Evolutionary conservation across 2,329 filamentous ascomycete genomes (phyloP).

Genomic region (Clonostachys solani): DNA sequence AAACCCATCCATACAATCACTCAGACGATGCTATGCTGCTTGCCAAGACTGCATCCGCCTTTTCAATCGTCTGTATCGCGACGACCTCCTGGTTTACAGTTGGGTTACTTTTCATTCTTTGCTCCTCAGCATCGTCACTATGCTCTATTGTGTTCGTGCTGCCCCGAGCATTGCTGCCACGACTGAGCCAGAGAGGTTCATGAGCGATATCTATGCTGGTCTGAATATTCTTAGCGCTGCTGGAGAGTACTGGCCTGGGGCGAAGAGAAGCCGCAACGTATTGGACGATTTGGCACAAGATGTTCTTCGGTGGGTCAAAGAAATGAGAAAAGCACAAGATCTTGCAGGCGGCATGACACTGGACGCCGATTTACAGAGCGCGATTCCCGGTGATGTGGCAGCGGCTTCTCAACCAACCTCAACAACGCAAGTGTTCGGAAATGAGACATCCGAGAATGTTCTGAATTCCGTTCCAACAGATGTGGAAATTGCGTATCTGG

Average conservation of each 20-base stretch:
- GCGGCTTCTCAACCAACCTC: no score
- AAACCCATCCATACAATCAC: slow-evolving; percentile 31
- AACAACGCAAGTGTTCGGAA: no score
- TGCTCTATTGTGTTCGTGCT: slow-evolving; percentile 45
- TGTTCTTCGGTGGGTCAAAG: slow-evolving; percentile 18
- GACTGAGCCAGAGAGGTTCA: slow-evolving; percentile 30
- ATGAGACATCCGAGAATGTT: no score
- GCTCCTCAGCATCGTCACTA: slow-evolving; percentile 40
- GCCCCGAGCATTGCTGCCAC: slow-evolving; percentile 31
- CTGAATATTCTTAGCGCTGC: slow-evolving; percentile 43
- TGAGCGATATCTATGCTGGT: slow-evolving; percentile 32
- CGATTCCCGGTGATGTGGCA: no score
- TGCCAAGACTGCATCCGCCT: slow-evolving; percentile 32
- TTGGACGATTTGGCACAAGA: slow-evolving; percentile 30
- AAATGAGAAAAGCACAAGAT: not conserved
- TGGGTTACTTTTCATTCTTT: slow-evolving; percentile 44
- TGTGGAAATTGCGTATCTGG: no score
- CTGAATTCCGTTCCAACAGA: no score
- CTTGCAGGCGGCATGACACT: no score
- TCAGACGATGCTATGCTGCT: slow-evolving; percentile 36
- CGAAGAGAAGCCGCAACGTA: slow-evolving; percentile 38
- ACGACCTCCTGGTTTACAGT: slow-evolving; percentile 38
- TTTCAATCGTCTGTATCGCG: slow-evolving; percentile 35
- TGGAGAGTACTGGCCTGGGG: slow-evolving; percentile 47
- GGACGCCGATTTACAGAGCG: no score